phyloP scores from a whole-genome alignment of 2,329 filamentous ascomycete genomes.

The Nigrospora oryzae region DNA sequence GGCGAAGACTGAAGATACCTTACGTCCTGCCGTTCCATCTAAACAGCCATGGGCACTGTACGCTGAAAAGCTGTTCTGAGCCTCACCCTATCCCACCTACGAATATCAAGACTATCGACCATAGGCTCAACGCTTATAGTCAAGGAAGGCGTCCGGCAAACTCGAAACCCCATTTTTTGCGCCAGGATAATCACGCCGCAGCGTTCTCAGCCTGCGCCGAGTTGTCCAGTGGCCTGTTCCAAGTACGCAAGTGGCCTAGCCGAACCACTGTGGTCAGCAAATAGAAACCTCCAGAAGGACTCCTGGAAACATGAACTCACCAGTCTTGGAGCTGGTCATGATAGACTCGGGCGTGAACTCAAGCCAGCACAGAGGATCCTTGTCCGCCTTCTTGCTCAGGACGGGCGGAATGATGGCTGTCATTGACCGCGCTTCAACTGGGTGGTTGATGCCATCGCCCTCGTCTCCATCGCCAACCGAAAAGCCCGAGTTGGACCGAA shows the following conservation, averaged over 20 bases:
- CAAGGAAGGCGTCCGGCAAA: too few relatives aligned
- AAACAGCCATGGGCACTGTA: too few relatives aligned
- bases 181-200: not conserved
- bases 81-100: too few relatives aligned
- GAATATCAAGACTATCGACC: too few relatives aligned
- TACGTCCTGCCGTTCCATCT: too few relatives aligned
- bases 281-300: not conserved
- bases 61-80: too few relatives aligned
- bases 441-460: slow-evolving; percentile 34
- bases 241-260: slow-evolving; percentile 66
- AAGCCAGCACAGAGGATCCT: slow-evolving; percentile 81
- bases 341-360: slow-evolving; percentile 93
- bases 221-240: slow-evolving; percentile 49
- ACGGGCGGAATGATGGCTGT: slow-evolving; percentile 87
- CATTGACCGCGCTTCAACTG: slow-evolving; percentile 74
- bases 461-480: slow-evolving; percentile 43
- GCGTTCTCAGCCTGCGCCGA: not conserved
- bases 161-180: not conserved
- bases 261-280: slow-evolving; percentile 10
- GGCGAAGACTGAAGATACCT: too few relatives aligned
- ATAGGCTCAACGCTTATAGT: too few relatives aligned
- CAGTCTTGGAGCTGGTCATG: slow-evolving; percentile 83
- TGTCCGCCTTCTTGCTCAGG: slow-evolving; percentile 78
- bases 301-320: slow-evolving; percentile 40
- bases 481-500: slow-evolving; percentile 64